Evolutionary conservation across 2,329 filamentous ascomycete species (phyloP).

Genomic region (Chaetomium sp.): DNA sequence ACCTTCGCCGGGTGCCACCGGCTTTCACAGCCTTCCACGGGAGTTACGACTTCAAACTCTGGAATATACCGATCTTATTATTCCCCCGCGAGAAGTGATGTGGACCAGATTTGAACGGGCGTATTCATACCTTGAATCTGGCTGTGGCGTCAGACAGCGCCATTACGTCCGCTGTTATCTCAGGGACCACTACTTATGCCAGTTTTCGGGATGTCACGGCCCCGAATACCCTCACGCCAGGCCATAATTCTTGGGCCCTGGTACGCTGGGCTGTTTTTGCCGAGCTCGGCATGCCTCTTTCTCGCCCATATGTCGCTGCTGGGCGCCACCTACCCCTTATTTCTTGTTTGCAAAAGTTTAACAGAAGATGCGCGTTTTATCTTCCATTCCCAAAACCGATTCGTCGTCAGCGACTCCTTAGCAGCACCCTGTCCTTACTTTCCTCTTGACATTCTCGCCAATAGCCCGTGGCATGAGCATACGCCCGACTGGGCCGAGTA

Average conservation of each 20-base stretch:
- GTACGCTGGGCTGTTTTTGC: slow-evolving; percentile 13
- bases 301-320: slow-evolving; percentile 15
- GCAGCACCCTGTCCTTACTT: background rate
- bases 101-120: slow-evolving; percentile 1
- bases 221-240: background rate
- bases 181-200: background rate
- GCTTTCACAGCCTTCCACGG: background rate
- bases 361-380: slow-evolving; percentile 7
- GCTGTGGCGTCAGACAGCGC: background rate
- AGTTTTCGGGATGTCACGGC: background rate
- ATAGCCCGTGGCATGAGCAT: too few relatives aligned
- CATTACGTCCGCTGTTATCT: background rate
- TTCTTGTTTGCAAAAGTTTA: slow-evolving; percentile 12
- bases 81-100: slow-evolving; percentile 16
- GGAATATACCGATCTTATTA: slow-evolving; percentile 17
- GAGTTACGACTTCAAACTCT: slow-evolving; percentile 16
- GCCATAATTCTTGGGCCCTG: background rate
- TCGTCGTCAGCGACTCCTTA: slow-evolving; percentile 5
- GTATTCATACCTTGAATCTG: background rate
- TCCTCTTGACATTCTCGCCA: background rate
- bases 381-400: slow-evolving; percentile 13
- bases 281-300: slow-evolving; percentile 9
- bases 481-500: background rate
- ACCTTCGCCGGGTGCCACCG: background rate
- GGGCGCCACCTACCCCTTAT: slow-evolving; percentile 11